Conservation (phyloP, 2,329 filamentous ascomycete genomes). For the Apiospora aurea region DNA sequence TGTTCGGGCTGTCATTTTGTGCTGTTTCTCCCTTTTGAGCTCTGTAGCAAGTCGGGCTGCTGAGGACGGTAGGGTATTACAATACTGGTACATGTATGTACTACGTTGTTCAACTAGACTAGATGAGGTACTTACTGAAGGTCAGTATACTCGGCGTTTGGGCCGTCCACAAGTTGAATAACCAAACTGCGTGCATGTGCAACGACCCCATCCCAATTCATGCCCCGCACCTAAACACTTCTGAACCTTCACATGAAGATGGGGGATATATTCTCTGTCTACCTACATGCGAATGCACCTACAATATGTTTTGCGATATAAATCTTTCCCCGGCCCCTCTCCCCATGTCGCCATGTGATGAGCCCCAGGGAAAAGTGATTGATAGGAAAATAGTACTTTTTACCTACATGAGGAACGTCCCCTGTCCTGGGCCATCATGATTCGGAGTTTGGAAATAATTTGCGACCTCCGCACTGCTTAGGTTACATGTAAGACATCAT, state of each 20-base stretch:
- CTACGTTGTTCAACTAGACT: too few relatives aligned
- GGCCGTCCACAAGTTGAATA: background rate
- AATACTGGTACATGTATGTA: background rate
- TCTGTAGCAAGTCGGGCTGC: background rate
- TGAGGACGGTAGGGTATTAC: background rate
- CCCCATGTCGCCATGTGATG: background rate
- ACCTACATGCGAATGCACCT: too few relatives aligned
- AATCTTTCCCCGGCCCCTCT: background rate
- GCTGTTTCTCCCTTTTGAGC: background rate
- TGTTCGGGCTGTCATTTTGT: constrained; percentile 33
- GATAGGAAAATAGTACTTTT: background rate
- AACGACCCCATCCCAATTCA: background rate
- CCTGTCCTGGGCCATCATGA: background rate
- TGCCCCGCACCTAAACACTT: background rate
- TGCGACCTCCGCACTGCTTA: background rate
- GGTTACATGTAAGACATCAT: background rate
- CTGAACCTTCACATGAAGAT: background rate
- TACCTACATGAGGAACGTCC: background rate
- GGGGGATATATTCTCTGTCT: too few relatives aligned
- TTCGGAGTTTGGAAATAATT: background rate
- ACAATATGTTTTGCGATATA: background rate
- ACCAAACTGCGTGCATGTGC: background rate
- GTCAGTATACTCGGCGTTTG: background rate
- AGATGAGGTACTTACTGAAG: background rate
- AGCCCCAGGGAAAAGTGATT: background rate